These are phyloP conservation scores for Selenicereus undatus DNA, from an alignment of 148 eudicot genomes.

Conservation along the genomic window DNA sequence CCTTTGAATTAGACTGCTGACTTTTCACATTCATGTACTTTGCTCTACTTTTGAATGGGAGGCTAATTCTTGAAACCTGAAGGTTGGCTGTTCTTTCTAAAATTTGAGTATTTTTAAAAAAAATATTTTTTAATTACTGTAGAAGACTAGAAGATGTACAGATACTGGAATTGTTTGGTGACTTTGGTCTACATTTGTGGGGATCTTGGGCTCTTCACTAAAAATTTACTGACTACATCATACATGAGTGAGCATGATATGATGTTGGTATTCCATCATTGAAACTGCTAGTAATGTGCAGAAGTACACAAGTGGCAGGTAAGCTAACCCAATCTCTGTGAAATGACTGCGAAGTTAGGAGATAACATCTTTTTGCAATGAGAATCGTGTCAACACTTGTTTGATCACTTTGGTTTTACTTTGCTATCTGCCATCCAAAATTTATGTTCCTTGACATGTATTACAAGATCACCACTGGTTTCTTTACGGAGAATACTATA, in stretches of 20 bases:
- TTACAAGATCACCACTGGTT: constrained; percentile 89
- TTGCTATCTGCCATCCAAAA: not conserved
- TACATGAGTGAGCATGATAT: not conserved
- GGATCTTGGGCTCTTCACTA: not conserved
- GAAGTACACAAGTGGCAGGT: too few relatives aligned
- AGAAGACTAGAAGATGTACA: not conserved
- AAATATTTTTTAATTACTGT: not conserved
- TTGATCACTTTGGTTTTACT: not conserved
- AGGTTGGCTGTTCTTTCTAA: not conserved
- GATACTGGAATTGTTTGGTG: not conserved
- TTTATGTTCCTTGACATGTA: constrained; percentile 49
- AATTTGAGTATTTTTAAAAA: not conserved
- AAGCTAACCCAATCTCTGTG: not conserved
- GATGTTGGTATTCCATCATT: not conserved
- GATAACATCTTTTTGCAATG: not conserved
- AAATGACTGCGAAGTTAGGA: not conserved
- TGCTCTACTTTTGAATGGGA: not conserved
- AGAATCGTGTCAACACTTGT: not conserved
- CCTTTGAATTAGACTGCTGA: not conserved
- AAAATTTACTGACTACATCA: not conserved
- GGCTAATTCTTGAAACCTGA: not conserved
- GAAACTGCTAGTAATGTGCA: not conserved
- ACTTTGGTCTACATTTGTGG: not conserved
- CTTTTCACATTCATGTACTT: not conserved
- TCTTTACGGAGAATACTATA: constrained; percentile 77